Conservation (phyloP, 192 early-diverging fungal species). For the Gamsiella multidivaricata region DNA sequence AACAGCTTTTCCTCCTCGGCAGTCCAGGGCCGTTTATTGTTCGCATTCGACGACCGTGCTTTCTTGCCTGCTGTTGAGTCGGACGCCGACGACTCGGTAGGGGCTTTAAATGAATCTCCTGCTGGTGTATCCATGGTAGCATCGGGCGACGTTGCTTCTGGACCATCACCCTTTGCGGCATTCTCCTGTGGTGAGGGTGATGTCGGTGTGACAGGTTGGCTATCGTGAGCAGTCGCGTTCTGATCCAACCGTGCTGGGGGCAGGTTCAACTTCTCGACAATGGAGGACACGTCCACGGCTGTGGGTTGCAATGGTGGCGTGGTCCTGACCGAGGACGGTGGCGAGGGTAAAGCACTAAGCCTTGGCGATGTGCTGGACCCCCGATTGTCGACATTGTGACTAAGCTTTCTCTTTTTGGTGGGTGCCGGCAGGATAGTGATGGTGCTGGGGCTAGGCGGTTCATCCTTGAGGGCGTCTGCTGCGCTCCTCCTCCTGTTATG, state of each 20-base stretch:
- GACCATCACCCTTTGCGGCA: background rate
- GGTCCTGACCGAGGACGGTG: conserved; percentile 30
- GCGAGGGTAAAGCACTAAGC: conserved; percentile 25
- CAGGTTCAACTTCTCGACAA: conserved; percentile 5
- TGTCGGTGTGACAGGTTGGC: conserved; percentile 26
- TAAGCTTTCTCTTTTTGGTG: conserved; percentile 24
- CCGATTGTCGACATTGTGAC: conserved; percentile 14
- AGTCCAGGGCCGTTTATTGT: conserved; percentile 47
- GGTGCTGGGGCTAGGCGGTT: background rate
- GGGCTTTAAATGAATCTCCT: too few relatives aligned
- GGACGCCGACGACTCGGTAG: background rate
- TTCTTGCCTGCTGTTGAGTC: background rate
- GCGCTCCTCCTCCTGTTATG: conserved; percentile 1
- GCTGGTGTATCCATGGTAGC: conserved; percentile 1
- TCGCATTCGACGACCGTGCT: conserved; percentile 6
- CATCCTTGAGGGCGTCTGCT: background rate
- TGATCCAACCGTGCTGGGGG: background rate
- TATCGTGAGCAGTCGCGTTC: background rate
- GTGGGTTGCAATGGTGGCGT: conserved; percentile 26
- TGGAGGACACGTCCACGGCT: conserved; percentile 8
- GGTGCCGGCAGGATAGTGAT: conserved; percentile 12
- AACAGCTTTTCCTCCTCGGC: conserved; percentile 40
- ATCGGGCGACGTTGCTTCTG: background rate
- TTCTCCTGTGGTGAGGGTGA: background rate
- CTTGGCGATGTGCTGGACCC: conserved; percentile 9